A percentile compares a stretch with the other conserved stretches of the same genome.
Conservation (phyloP, 2,329 filamentous ascomycete species). For the Arthrobotrys pseudoclavata region DNA sequence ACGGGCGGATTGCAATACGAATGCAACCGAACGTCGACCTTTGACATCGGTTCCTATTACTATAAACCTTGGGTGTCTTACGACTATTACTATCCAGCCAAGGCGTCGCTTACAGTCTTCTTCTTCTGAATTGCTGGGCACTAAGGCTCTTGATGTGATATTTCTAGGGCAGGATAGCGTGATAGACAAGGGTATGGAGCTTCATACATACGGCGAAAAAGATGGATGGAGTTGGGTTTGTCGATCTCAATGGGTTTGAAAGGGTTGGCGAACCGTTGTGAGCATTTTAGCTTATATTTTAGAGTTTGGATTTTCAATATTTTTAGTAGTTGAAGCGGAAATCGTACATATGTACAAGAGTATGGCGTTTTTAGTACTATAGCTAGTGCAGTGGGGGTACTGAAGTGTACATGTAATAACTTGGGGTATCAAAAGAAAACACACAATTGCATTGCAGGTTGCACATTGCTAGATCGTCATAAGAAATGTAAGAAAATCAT, state of each 20-base stretch:
- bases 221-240: background rate
- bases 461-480: background rate
- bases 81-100: background rate
- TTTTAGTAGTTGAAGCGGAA: background rate
- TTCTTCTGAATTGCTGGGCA: background rate
- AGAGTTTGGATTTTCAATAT: background rate
- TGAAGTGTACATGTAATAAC: background rate
- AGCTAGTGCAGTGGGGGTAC: background rate
- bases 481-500: background rate
- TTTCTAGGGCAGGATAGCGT: background rate
- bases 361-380: background rate
- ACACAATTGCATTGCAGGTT: background rate
- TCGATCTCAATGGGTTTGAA: background rate
- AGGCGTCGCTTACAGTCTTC: background rate
- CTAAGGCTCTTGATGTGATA: background rate
- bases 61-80: background rate
- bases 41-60: background rate
- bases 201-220: background rate
- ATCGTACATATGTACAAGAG: background rate
- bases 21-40: too few species aligned
- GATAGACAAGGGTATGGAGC: background rate
- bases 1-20: too few species aligned
- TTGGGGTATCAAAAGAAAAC: constrained; percentile 1
- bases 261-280: too few species aligned
- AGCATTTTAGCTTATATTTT: background rate